phyloP scores from a whole-genome alignment of 192 early-diverging fungal species.

The Coemansia furcata region DNA sequence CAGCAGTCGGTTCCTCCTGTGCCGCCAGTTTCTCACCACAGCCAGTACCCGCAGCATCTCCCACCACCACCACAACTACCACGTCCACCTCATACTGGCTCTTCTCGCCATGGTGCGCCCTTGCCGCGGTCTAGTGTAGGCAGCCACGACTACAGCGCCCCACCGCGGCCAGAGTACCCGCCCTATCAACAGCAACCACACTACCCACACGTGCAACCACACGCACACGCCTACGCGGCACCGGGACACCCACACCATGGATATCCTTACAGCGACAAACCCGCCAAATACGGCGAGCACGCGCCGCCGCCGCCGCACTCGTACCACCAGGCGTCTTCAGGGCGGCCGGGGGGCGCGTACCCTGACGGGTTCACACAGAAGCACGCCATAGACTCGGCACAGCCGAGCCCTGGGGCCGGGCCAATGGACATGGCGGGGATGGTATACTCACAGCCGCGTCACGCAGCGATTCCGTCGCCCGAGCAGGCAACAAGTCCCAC shows the following conservation, averaged over 20 bases:
- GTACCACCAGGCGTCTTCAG: background rate
- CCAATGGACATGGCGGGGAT: background rate
- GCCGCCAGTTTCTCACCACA: background rate
- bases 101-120: background rate
- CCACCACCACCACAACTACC: background rate
- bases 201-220: background rate
- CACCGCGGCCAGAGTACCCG: background rate
- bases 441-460: constrained; percentile 1
- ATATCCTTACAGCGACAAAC: background rate
- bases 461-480: background rate
- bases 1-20: constrained; percentile 3
- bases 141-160: background rate
- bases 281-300: background rate
- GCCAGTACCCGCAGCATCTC: background rate
- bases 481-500: background rate
- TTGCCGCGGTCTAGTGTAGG: background rate
- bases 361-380: background rate
- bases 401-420: background rate
- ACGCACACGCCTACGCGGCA: background rate
- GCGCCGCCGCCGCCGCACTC: background rate
- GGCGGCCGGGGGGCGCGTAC: background rate
- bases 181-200: constrained; percentile 19
- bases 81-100: background rate
- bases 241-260: background rate
- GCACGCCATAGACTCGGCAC: background rate